Evolutionary conservation across 768 basidiomycete genomes (phyloP).

Genomic region (Xerocomus potaroensis): DNA sequence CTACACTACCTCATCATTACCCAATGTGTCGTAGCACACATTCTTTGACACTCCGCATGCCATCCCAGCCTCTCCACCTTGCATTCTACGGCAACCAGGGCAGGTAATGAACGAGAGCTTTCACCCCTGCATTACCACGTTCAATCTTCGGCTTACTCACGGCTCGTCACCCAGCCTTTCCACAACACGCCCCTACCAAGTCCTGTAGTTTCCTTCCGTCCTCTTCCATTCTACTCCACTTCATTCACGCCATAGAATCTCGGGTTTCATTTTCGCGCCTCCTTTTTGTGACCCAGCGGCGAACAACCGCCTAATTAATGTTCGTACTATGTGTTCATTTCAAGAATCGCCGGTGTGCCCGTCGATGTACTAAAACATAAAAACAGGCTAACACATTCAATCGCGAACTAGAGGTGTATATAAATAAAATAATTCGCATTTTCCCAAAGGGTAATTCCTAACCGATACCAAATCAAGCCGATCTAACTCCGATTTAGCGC

Average conservation of each 20-base stretch:
- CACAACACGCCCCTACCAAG: slow-evolving; percentile 1
- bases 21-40: background rate
- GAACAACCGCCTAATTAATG: background rate
- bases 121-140: background rate
- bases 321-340: background rate
- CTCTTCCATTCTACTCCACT: slow-evolving; percentile 7
- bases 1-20: background rate
- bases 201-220: background rate
- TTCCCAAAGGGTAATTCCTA: background rate
- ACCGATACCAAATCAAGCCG: slow-evolving; percentile 7
- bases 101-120: background rate
- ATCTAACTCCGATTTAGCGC: slow-evolving; percentile 10
- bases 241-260: slow-evolving; percentile 2
- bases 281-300: background rate
- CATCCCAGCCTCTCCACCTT: background rate
- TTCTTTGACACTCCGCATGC: background rate
- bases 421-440: background rate
- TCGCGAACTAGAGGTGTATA: background rate
- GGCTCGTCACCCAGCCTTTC: background rate
- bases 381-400: no score
- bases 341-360: background rate
- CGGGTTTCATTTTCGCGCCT: slow-evolving; percentile 1
- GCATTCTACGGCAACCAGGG: background rate
- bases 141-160: background rate
- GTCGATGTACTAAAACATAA: no score